Base-by-base conservation (phyloP, 371 early-diverging fungal species). In the Rhizomucor miehei region DNA sequence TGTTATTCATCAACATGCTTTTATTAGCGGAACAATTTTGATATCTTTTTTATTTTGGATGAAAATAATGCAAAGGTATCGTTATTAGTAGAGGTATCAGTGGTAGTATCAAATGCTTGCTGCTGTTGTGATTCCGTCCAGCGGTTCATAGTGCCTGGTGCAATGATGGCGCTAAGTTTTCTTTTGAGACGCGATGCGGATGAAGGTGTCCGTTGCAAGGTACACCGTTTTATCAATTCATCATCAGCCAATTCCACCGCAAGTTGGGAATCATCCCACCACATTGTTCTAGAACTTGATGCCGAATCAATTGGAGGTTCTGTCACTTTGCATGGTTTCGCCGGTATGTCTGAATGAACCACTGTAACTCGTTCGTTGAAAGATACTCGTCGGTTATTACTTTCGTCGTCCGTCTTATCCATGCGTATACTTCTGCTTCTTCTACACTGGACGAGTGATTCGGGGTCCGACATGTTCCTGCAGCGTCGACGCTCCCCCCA, bases 401-500 rank as follows among this genome's bases (percentile, higher is more conserved):
- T 36, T 29, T n/a, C 35, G 36, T 23, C 47, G 47, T 20, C 20
- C 29, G n/a, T 44, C 35, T n/a, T 40, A 35, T 34, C 41, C 34
- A 13, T 44, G 6, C 39, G 24, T 19, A 17, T 47, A 25, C 19
- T 10, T n/a, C 39, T 48, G 51, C 24, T 51, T 11, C 29, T 48
- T 25, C 14, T 35, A n/a, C 19, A 19, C 20, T 20, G 43, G 34
- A 36, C 34, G 19, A 41, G 23, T 51, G 51, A 37, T 40, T 54
- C 25, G 52, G 35, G 41, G 52, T 54, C 35, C 19, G 41, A 41
- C 19, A 19, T 16, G 41, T 41, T 41, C 19, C 41, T 41, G 41
- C 16, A 19, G 44, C 44, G 54, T 44, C 45, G 8, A 38, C 36
- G 52, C 40, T 54, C 56, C 17, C 48, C 50, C 56, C 56, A 56